Evolutionary conservation across 768 basidiomycete species (phyloP).

Genomic region (Arthromyces matolae): DNA sequence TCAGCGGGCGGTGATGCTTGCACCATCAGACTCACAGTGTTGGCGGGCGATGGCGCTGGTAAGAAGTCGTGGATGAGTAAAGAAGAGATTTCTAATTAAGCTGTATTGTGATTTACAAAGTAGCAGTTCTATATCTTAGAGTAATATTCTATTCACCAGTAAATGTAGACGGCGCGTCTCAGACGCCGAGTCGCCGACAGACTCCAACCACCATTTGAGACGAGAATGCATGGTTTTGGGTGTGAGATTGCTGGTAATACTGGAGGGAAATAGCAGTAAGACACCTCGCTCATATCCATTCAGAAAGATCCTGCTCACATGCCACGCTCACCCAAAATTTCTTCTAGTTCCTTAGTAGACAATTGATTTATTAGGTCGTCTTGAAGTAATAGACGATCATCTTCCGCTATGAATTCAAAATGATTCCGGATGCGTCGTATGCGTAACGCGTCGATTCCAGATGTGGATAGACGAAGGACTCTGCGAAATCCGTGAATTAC

Average conservation of each 20-base stretch:
- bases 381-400: slow-evolving; percentile 58
- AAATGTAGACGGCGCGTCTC: slow-evolving; percentile 50
- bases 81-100: too few relatives aligned
- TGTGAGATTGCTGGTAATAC: slow-evolving; percentile 36
- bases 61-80: slow-evolving; percentile 28
- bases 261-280: slow-evolving; percentile 13
- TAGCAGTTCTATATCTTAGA: slow-evolving; percentile 4
- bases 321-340: slow-evolving; percentile 74
- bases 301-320: slow-evolving; percentile 51
- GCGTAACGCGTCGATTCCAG: slow-evolving; percentile 40
- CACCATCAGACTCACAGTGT: slow-evolving; percentile 45
- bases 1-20: slow-evolving; percentile 62
- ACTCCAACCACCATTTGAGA: slow-evolving; percentile 64
- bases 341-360: slow-evolving; percentile 50
- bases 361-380: slow-evolving; percentile 45
- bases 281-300: slow-evolving; percentile 1
- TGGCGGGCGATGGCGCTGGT: slow-evolving; percentile 66
- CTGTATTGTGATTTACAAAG: too few relatives aligned
- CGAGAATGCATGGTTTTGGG: slow-evolving; percentile 44
- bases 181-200: slow-evolving; percentile 32
- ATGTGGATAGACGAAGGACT: slow-evolving; percentile 40
- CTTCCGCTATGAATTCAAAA: slow-evolving; percentile 47
- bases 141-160: slow-evolving; percentile 30
- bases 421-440: slow-evolving; percentile 40
- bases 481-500: slow-evolving; percentile 18